Evolutionary conservation across 1,284 basidiomycete genomes (phyloP), one percentile per base, ranked within the genome.

Genomic region (Irpex rosettiformis): DNA sequence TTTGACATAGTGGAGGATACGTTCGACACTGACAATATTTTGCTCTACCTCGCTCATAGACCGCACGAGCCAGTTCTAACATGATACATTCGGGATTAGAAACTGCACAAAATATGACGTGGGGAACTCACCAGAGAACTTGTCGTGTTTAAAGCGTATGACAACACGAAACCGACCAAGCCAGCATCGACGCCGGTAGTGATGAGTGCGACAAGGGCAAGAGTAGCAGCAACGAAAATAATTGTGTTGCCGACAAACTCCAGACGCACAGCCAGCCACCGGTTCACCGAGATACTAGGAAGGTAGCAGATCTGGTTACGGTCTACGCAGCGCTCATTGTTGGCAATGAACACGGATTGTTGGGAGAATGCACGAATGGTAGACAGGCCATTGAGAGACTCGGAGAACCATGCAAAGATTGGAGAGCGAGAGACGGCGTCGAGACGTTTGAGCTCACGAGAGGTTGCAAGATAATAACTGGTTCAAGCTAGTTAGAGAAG

Each of bases 1-100:
- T n/a, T 88, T 78, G 27, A 89, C 86, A 69, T 96, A 88, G 62
- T 88, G 83, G 43, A 86, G 66, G 59, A 91, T 86, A 7, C 89
- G 80, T 72, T 93, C 92, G 6, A 92, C 90, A 63, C 92, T 94
- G 62, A 96, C 93, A 66, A 97, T 90, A 69, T 96, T 96, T 71
- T 94, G 92, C 73, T 97, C 95, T 11, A 96, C 92, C 67, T 98
- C 95, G 61, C 90, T 93, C 0, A 92, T 91, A 13, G 86, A 88
- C 48, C 93, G 82, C 4, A 96, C 93, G n/a, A 95, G 81, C 93
- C 91, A 96, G 70, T 93, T 96, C 84, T 86, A 61, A 48, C 56
- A 7, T 52, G 22, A 30, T 67, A 2, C 52, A 65, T 49, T 33
- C 33, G 49, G 55, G 49, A 37, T 45, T 18, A 49, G 47, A 18